Evolutionary conservation across 495 filamentous ascomycete genomes (phyloP).

Genomic region (Cairneyella variabilis): DNA sequence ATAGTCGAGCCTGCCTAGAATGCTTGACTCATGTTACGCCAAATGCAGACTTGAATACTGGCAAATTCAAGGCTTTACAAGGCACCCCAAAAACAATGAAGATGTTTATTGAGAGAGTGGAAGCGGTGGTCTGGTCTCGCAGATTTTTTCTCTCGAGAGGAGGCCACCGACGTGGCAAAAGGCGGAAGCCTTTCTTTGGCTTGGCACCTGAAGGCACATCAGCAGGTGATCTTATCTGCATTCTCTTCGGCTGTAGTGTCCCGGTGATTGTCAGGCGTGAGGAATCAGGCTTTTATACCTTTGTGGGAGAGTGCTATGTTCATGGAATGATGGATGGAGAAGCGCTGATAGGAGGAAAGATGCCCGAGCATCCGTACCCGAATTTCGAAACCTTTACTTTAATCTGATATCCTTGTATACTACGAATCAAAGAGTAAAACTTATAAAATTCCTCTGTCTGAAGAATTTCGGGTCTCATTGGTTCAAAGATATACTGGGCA

Average conservation of each 20-base stretch:
- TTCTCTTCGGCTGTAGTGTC: constrained; percentile 40
- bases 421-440: neutral
- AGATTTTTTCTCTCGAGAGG: constrained; percentile 16
- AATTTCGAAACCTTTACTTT: neutral
- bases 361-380: constrained; percentile 5
- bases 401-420: neutral
- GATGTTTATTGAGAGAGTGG: constrained; percentile 25
- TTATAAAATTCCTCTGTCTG: neutral
- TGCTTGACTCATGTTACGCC: neutral
- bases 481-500: too few relatives aligned
- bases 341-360: neutral
- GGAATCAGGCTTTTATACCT: constrained; percentile 1
- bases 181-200: constrained; percentile 8
- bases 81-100: constrained; percentile 12
- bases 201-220: constrained; percentile 20
- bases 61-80: neutral
- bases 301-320: too few relatives aligned
- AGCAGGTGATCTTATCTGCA: constrained; percentile 32
- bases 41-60: constrained; percentile 15
- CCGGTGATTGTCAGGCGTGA: constrained; percentile 34
- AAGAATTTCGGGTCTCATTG: neutral
- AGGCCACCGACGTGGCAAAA: neutral
- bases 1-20: constrained; percentile 17
- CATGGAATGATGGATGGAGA: constrained; percentile 28
- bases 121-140: constrained; percentile 29